Conservation (phyloP, 106 monocot species). For the Phalaenopsis equestris region DNA sequence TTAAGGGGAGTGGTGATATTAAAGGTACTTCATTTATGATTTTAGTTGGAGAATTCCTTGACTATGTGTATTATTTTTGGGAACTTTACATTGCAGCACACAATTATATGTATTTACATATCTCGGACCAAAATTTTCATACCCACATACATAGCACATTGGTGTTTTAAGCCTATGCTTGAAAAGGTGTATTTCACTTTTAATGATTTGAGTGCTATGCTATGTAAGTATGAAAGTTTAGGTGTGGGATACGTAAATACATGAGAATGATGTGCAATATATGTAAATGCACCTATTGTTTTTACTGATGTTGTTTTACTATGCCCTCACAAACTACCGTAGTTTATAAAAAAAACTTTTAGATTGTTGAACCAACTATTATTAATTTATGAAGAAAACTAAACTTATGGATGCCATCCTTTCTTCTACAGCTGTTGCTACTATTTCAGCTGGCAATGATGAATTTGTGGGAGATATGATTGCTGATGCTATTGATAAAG, state of each 20-base stretch:
- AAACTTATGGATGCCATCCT: not conserved
- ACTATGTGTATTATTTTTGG: not conserved
- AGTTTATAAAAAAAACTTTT: not conserved
- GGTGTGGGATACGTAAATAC: no score
- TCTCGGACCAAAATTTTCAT: no score
- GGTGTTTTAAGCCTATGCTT: no score
- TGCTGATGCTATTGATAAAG: conserved; percentile 86
- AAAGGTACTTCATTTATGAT: conserved; percentile 34
- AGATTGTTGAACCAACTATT: not conserved
- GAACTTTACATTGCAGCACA: no score
- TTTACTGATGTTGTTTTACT: not conserved
- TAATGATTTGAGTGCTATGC: no score
- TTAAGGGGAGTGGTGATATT: conserved; percentile 62
- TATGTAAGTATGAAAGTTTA: no score
- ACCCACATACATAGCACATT: no score
- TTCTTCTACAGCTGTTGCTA: conserved; percentile 53
- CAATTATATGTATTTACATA: no score
- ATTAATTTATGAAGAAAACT: not conserved
- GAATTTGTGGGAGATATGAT: conserved; percentile 66
- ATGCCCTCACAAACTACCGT: not conserved
- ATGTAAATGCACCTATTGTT: not conserved
- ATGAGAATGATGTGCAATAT: no score
- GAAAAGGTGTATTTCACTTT: no score
- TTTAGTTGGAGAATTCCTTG: not conserved
- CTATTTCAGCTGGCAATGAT: conserved; percentile 78